Percentiles rank a stretch among this genome's conserved stretches.
These are phyloP conservation scores for Elongisporangium undulatum DNA, from an alignment of 352 stramenopile species.

Conservation along the genomic window DNA sequence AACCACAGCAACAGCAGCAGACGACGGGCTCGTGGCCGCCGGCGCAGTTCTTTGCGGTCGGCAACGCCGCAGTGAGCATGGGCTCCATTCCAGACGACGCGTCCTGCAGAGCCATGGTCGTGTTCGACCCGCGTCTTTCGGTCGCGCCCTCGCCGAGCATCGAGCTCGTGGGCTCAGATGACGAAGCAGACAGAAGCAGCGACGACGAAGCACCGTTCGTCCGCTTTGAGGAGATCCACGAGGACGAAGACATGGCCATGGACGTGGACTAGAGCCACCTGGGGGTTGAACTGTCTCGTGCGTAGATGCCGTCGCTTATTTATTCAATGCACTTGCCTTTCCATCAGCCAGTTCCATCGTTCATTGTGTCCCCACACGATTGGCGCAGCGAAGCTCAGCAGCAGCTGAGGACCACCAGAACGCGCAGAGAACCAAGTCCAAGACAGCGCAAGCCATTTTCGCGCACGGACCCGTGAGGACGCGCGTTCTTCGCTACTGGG, in stretches of 20 bases:
- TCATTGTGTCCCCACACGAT: no score
- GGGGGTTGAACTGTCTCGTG: background rate
- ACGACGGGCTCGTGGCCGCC: background rate
- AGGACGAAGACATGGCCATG: constrained; percentile 67
- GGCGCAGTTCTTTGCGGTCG: background rate
- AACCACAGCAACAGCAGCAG: background rate
- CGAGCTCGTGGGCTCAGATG: constrained; percentile 48
- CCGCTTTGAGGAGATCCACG: constrained; percentile 65
- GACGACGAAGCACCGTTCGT: constrained; percentile 36
- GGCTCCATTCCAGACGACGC: constrained; percentile 10
- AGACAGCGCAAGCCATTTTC: no score
- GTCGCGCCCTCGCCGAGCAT: constrained; percentile 24
- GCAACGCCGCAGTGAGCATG: constrained; percentile 9
- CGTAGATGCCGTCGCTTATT: background rate
- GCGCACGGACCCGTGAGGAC: no score
- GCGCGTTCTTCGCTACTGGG: no score
- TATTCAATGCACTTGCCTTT: background rate
- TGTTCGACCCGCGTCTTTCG: constrained; percentile 46
- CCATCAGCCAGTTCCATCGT: background rate
- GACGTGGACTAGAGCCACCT: constrained; percentile 51
- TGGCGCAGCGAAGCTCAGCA: no score
- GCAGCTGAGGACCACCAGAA: no score
- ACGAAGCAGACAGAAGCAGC: constrained; percentile 18
- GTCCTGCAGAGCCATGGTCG: constrained; percentile 44
- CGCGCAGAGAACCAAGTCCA: no score